Percentiles rank a stretch among this genome's conserved stretches.
Conservation (phyloP, 2,329 filamentous ascomycete genomes). For the Ampelomyces quisqualis region DNA sequence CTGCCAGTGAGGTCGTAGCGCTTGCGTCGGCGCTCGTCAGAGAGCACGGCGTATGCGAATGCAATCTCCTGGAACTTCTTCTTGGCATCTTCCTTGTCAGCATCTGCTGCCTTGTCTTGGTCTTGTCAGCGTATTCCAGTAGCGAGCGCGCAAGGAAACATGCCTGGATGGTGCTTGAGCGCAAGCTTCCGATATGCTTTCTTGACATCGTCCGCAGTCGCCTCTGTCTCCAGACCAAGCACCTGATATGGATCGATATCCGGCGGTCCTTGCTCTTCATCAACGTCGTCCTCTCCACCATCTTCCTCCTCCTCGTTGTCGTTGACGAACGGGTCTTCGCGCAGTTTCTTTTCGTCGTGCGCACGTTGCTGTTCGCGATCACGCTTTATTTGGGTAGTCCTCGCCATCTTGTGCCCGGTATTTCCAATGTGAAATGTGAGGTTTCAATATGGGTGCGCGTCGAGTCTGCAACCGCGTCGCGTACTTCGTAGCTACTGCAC, state of each 20-base stretch:
- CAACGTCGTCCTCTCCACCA: slow-evolving; percentile 22
- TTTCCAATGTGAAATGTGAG: too few species aligned
- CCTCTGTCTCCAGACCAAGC: slow-evolving; percentile 68
- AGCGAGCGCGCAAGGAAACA: slow-evolving; percentile 13
- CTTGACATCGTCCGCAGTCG: slow-evolving; percentile 79
- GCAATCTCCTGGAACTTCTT: slow-evolving; percentile 85
- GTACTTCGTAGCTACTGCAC: too few species aligned
- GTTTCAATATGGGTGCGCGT: too few species aligned
- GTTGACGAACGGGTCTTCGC: slow-evolving; percentile 10
- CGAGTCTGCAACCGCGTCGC: slow-evolving; percentile 32
- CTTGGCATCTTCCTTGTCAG: slow-evolving; percentile 71
- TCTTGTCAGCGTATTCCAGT: slow-evolving; percentile 9
- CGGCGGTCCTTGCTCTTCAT: slow-evolving; percentile 57
- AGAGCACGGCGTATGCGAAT: slow-evolving; percentile 91
- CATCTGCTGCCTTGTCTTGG: slow-evolving; percentile 71
- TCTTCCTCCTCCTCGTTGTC: slow-evolving; percentile 49
- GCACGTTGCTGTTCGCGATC: slow-evolving; percentile 3
- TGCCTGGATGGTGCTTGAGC: slow-evolving; percentile 75
- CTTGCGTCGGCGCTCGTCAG: slow-evolving; percentile 73
- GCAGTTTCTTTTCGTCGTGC: slow-evolving; percentile 6
- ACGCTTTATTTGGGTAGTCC: too few species aligned
- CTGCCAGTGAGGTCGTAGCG: slow-evolving; percentile 90
- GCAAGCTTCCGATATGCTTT: slow-evolving; percentile 89
- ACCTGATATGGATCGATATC: slow-evolving; percentile 77
- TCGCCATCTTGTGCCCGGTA: too few species aligned